These are phyloP conservation scores for Claviceps monticola DNA, from an alignment of 2,329 filamentous ascomycete species.

Conservation along the genomic window DNA sequence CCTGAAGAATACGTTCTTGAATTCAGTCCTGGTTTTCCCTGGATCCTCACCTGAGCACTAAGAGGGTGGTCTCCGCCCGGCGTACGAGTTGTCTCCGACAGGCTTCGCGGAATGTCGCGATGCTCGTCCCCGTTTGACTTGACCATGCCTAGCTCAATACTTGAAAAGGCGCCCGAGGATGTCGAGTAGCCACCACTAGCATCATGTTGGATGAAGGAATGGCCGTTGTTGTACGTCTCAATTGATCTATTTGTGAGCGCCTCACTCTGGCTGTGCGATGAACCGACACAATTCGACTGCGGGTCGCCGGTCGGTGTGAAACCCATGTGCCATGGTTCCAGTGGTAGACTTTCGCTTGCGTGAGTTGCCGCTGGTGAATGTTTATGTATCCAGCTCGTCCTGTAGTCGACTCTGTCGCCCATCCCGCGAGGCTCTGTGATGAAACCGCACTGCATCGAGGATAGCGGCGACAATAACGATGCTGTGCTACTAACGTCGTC, in stretches of 20 bases:
- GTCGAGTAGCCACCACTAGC: background rate
- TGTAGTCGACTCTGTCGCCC: background rate
- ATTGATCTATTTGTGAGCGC: background rate
- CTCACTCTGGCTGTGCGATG: background rate
- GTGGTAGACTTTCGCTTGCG: background rate
- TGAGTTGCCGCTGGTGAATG: background rate
- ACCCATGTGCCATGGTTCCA: background rate
- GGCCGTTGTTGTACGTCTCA: background rate
- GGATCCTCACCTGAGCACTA: background rate
- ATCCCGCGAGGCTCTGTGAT: background rate
- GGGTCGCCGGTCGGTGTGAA: background rate
- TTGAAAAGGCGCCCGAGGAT: background rate
- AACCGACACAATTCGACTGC: background rate
- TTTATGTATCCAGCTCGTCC: background rate
- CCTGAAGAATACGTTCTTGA: background rate
- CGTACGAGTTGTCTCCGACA: background rate
- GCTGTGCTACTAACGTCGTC: background rate
- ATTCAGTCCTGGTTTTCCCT: background rate
- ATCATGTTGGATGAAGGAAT: background rate
- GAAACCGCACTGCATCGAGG: background rate
- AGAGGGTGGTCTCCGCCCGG: background rate
- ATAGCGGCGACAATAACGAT: background rate
- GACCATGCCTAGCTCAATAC: background rate
- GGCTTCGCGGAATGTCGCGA: background rate
- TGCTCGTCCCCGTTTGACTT: background rate